A percentile compares a stretch with the other conserved stretches of the same genome.
Conservation (phyloP, 495 filamentous ascomycete genomes). For the Hypoxylon fragiforme region DNA sequence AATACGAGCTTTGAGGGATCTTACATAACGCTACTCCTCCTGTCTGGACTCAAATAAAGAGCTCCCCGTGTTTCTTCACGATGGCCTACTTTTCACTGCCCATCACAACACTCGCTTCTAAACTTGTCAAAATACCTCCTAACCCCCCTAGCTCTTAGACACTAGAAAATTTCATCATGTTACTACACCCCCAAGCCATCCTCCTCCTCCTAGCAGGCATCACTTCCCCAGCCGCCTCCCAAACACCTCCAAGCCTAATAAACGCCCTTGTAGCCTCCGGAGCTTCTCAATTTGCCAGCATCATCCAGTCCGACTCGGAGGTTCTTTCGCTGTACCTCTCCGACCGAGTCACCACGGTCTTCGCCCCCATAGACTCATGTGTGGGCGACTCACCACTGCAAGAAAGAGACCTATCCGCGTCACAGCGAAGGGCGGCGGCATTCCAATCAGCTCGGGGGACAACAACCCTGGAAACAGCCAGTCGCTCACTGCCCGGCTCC, state of each 20-base stretch:
- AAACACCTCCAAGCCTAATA: conserved; percentile 13
- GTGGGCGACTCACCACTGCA: not conserved
- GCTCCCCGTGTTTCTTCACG: not conserved
- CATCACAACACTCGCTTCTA: conserved; percentile 1
- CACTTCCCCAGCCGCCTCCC: not conserved
- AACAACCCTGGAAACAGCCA: conserved; percentile 8
- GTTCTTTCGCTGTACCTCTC: conserved; percentile 35
- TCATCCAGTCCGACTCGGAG: conserved; percentile 36
- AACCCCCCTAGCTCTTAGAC: not conserved
- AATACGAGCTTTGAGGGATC: not conserved
- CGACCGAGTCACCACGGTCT: conserved; percentile 36
- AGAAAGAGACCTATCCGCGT: conserved; percentile 2
- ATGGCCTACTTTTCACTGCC: not conserved
- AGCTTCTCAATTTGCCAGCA: conserved; percentile 36
- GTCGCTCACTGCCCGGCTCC: conserved; percentile 5
- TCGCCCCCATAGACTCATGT: conserved; percentile 34
- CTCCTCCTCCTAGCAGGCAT: conserved; percentile 8
- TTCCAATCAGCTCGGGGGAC: conserved; percentile 10
- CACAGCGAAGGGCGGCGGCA: conserved; percentile 2
- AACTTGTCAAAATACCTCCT: not conserved
- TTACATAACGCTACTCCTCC: no score
- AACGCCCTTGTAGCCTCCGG: conserved; percentile 27
- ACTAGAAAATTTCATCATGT: conserved; percentile 7
- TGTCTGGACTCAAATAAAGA: conserved; percentile 15
- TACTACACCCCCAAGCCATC: not conserved